Base-by-base conservation (phyloP, 2,329 filamentous ascomycete genomes). In the Fusarium kyushuense region DNA sequence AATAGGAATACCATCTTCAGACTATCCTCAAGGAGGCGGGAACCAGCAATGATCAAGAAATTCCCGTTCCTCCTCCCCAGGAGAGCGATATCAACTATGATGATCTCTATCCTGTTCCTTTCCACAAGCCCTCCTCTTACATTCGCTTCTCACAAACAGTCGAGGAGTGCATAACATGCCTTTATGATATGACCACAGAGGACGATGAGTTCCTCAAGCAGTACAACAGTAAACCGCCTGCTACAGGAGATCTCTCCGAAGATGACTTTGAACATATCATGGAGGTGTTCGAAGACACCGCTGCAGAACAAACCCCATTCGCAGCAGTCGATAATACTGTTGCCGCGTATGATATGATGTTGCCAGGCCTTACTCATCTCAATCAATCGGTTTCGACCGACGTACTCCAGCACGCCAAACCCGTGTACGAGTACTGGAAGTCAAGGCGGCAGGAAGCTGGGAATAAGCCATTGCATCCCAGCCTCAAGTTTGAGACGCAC, bases 111-210 rank as follows among this genome's bases (percentile, higher is more conserved):
- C 88, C 91, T 49, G 89, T 87, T 69, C 83, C 84, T 59, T 97
- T 95, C 81, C 87, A 90, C 75, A 91, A 96, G 79, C 94, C 96
- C 53, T 89, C 90, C 65, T 96, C 94, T 65, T 98, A 98, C 81
- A 97, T 99, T 78, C 93, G 95, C 70, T 98, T 97, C 82, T 98
- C 96, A 69, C 95, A 97, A 71, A 99, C 96, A 4, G 95, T 99
- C 65, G 96, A 99, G 81, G 96, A 99, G 80, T 97, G 92, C 74
- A 91, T 93, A 76, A 92, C 92, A 74, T 92, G 91, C 77, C 88
- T 90, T 74, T 99, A 99, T 89, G 94, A 97, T 81, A 95, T 98
- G 92, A 94, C 90, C 29, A 90, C 91, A 70, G 93, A 97, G 75
- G 96, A 99, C 81, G 92, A 94, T 78, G 88, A 86, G 57, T 97